A percentile compares a stretch with the other conserved stretches of the same genome.
phyloP scores from a whole-genome alignment of 306 rosid species.

The Macrotyloma uniflorum region DNA sequence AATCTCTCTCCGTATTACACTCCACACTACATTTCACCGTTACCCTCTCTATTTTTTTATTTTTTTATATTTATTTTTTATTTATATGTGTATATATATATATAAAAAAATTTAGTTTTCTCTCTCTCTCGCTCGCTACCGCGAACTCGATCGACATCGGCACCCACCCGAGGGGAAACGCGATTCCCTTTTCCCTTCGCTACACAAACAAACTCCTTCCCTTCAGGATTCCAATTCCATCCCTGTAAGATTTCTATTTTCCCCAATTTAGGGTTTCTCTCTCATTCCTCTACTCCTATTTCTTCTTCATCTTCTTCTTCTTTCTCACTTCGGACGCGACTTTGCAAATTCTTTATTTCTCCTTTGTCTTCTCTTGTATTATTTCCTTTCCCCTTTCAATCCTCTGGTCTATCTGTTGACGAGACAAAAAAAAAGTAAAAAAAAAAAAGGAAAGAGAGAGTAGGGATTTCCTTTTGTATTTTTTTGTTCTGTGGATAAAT shows the following conservation, averaged over 20 bases:
- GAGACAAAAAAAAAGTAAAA: not conserved
- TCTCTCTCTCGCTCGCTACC: slow-evolving; percentile 19
- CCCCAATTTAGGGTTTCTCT: slow-evolving; percentile 56
- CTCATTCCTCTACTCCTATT: slow-evolving; percentile 1
- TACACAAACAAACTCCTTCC: slow-evolving; percentile 1
- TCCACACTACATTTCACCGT: slow-evolving; percentile 46
- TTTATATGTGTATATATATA: not conserved
- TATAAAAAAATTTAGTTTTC: not conserved
- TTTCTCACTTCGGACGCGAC: not conserved
- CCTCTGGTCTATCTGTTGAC: slow-evolving; percentile 33
- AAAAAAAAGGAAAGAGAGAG: not conserved
- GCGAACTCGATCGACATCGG: slow-evolving; percentile 68
- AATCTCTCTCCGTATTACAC: slow-evolving; percentile 29
- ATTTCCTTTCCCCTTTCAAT: not conserved
- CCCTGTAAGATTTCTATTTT: not conserved
- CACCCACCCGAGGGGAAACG: slow-evolving; percentile 37
- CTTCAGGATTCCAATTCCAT: not conserved
- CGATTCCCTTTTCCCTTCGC: slow-evolving; percentile 30
- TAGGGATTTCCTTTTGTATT: slow-evolving; percentile 33
- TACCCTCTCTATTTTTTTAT: not conserved
- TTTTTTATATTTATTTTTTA: not conserved
- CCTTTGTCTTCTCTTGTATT: not conserved
- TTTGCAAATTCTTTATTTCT: slow-evolving; percentile 2
- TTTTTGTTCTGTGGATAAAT: slow-evolving; percentile 45
- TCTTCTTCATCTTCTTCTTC: not conserved